Evolutionary conservation across 2,329 filamentous ascomycete species (phyloP).

Genomic region (Leptographium galeiforme): DNA sequence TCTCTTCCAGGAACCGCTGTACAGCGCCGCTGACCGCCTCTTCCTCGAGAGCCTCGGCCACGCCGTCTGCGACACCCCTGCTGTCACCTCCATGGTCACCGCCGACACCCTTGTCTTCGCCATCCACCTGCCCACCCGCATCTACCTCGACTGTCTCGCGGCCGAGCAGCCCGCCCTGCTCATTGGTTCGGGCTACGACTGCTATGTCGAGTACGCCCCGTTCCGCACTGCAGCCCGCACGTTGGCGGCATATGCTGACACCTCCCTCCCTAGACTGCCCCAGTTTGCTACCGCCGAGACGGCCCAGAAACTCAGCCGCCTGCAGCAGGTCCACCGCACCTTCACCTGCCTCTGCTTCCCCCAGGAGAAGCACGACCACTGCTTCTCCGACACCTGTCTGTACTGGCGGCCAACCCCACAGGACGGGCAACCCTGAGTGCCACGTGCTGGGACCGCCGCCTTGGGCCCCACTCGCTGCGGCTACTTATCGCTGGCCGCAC

Average conservation of each 20-base stretch:
- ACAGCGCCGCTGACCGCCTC: constrained; percentile 30
- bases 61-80: constrained; percentile 34
- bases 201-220: constrained; percentile 34
- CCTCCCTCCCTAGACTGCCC: constrained; percentile 1
- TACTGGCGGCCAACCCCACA: constrained; percentile 20
- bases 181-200: constrained; percentile 40
- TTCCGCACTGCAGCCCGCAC: no score
- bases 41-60: constrained; percentile 46
- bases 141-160: constrained; percentile 38
- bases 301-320: neutral
- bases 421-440: neutral
- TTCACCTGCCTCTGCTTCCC: constrained; percentile 23
- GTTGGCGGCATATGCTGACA: neutral
- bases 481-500: neutral
- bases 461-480: neutral
- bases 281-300: neutral
- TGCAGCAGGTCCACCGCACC: constrained; percentile 3
- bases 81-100: constrained; percentile 36
- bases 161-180: constrained; percentile 35
- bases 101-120: constrained; percentile 42
- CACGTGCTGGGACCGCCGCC: neutral
- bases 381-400: constrained; percentile 27
- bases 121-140: constrained; percentile 43
- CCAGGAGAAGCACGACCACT: constrained; percentile 21
- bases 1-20: constrained; percentile 41